phyloP scores from a whole-genome alignment of 2,329 filamentous ascomycete genomes.

The Arachnomyces sp. region DNA sequence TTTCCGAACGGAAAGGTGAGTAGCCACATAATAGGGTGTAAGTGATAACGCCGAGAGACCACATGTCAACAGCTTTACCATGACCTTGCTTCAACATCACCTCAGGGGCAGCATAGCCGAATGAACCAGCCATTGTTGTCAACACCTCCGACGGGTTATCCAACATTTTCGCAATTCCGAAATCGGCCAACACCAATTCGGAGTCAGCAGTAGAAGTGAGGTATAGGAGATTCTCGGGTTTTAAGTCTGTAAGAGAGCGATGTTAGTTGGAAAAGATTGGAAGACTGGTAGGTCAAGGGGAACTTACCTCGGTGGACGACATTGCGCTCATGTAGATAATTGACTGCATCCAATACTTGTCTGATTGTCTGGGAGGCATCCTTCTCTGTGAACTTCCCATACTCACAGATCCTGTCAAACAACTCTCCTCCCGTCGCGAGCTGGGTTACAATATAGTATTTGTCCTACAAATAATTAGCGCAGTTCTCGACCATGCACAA shows the following conservation, averaged over 20 bases:
- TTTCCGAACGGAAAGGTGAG: slow-evolving; percentile 95
- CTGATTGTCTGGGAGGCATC: slow-evolving; percentile 93
- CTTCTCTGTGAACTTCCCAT: slow-evolving; percentile 97
- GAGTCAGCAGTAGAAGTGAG: slow-evolving; percentile 70
- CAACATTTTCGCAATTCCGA: slow-evolving; percentile 97
- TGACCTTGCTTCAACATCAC: slow-evolving; percentile 98
- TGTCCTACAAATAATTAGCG: slow-evolving; percentile 58
- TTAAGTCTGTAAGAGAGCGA: slow-evolving; percentile 67
- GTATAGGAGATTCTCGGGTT: slow-evolving; percentile 96
- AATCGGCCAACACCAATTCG: slow-evolving; percentile 87
- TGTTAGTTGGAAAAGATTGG: slow-evolving; percentile 3
- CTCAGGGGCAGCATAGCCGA: slow-evolving; percentile 94
- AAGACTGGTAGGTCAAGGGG: neutral
- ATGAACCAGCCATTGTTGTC: slow-evolving; percentile 97
- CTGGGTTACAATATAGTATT: slow-evolving; percentile 98
- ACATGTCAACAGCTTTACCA: slow-evolving; percentile 98
- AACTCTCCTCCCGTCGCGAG: slow-evolving; percentile 91
- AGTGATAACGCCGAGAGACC: slow-evolving; percentile 97
- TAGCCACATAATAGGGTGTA: slow-evolving; percentile 98
- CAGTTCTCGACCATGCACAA: neutral
- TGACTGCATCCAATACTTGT: slow-evolving; percentile 84
- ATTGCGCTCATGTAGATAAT: slow-evolving; percentile 90
- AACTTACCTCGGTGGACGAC: slow-evolving; percentile 83
- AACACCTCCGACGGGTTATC: slow-evolving; percentile 84
- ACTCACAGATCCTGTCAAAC: slow-evolving; percentile 96